Evolutionary conservation across 2,329 filamentous ascomycete genomes (phyloP).

Genomic region (Calonectria pseudoturangicola): DNA sequence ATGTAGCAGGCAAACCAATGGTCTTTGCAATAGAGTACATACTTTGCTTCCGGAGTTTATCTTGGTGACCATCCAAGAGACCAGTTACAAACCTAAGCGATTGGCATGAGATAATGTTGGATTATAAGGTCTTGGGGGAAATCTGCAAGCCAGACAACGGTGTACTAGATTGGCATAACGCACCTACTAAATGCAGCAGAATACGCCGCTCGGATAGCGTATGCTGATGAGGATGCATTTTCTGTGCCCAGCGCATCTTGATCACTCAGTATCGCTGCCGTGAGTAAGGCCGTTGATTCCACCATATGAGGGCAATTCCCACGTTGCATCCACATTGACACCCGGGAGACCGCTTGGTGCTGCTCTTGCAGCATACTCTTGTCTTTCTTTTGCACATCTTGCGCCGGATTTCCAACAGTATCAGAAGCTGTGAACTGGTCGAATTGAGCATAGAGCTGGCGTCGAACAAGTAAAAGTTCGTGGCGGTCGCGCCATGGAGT

Average conservation of each 20-base stretch:
- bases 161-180: conserved; percentile 53
- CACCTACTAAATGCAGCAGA: conserved; percentile 84
- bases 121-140: not conserved
- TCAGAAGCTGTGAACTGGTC: conserved; percentile 31
- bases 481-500: conserved; percentile 82
- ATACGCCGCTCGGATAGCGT: conserved; percentile 81
- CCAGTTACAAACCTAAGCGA: conserved; percentile 83
- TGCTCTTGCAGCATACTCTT: conserved; percentile 56
- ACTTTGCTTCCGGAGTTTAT: conserved; percentile 79
- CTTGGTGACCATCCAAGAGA: conserved; percentile 83
- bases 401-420: not conserved
- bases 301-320: conserved; percentile 86
- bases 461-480: conserved; percentile 80
- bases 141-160: not conserved
- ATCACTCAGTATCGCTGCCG: conserved; percentile 81
- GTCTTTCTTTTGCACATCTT: conserved; percentile 4
- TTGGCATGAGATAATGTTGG: conserved; percentile 8
- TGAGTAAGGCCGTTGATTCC: conserved; percentile 85
- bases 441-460: conserved; percentile 74
- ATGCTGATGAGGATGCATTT: conserved; percentile 67
- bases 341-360: conserved; percentile 72
- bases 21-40: conserved; percentile 84
- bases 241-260: conserved; percentile 58
- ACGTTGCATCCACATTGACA: conserved; percentile 82
- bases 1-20: conserved; percentile 82